Percentiles rank a stretch among this genome's conserved stretches.
phyloP scores from a whole-genome alignment of 768 basidiomycete genomes.

The Roridomyces roridus region DNA sequence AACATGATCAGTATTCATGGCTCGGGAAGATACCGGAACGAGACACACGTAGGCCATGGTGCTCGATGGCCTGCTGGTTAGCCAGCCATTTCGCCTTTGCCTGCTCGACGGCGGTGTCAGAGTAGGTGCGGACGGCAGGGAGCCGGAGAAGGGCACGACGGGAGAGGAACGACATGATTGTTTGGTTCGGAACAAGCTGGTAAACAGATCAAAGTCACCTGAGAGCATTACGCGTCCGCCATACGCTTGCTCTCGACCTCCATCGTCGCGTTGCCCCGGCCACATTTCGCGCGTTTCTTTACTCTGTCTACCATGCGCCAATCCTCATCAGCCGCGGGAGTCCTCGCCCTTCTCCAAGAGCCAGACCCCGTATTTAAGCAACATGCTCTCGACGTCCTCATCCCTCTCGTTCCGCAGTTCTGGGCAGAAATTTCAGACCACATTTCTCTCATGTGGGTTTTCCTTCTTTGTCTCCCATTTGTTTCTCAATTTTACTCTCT shows the following conservation, averaged over 20 bases:
- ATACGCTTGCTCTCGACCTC: slow-evolving; percentile 24
- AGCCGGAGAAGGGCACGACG: slow-evolving; percentile 56
- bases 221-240: slow-evolving; percentile 32
- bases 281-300: too few relatives aligned
- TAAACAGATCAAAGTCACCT: slow-evolving; percentile 22
- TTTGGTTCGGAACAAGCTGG: slow-evolving; percentile 21
- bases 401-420: slow-evolving; percentile 87
- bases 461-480: slow-evolving; percentile 16
- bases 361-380: slow-evolving; percentile 87
- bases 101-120: slow-evolving; percentile 42
- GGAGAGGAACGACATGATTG: slow-evolving; percentile 56
- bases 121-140: slow-evolving; percentile 43
- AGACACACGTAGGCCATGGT: slow-evolving; percentile 68
- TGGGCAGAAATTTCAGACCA: slow-evolving; percentile 99
- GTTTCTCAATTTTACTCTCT: slow-evolving; percentile 7
- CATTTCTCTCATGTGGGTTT: slow-evolving; percentile 82
- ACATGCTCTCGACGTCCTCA: slow-evolving; percentile 87
- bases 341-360: slow-evolving; percentile 90
- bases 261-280: too few relatives aligned
- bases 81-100: slow-evolving; percentile 50
- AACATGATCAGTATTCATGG: slow-evolving; percentile 10
- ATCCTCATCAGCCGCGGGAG: slow-evolving; percentile 87
- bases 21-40: background rate
- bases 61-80: slow-evolving; percentile 61
- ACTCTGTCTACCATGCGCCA: slow-evolving; percentile 57